A percentile compares a stretch with the other conserved stretches of the same genome.
phyloP scores from a whole-genome alignment of 2,329 filamentous ascomycete genomes.

The Ophiostoma himal-ulmi region DNA sequence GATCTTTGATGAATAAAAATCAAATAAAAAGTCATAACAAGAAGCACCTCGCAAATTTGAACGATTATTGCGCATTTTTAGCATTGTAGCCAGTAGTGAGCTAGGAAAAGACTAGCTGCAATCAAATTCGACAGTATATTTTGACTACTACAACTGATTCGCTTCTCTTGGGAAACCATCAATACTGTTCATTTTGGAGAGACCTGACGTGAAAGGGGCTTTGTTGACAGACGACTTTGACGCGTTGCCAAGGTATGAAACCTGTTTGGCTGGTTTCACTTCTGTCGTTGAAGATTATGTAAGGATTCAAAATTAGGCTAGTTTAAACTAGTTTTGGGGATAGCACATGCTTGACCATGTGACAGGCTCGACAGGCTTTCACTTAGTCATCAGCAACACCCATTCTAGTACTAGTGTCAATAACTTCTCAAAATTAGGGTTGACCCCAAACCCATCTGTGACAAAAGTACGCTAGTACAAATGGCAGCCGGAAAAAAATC shows the following conservation, averaged over 20 bases:
- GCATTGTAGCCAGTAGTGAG: too few relatives aligned
- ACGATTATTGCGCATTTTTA: too few relatives aligned
- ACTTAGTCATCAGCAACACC: background rate
- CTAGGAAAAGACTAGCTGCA: too few relatives aligned
- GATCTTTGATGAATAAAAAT: too few relatives aligned
- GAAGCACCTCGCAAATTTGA: too few relatives aligned
- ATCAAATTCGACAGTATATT: too few relatives aligned
- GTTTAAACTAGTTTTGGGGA: too few relatives aligned
- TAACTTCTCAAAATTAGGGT: conserved; percentile 8
- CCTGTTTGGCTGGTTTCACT: background rate
- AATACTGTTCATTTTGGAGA: background rate
- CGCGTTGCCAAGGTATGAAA: conserved; percentile 9
- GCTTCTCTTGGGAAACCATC: background rate
- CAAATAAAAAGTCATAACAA: too few relatives aligned
- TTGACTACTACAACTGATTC: too few relatives aligned
- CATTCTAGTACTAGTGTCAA: background rate
- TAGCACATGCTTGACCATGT: background rate
- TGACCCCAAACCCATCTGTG: background rate
- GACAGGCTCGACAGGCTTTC: background rate
- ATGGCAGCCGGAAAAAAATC: background rate
- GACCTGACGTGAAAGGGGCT: background rate
- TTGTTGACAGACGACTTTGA: conserved; percentile 16
- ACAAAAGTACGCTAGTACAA: background rate
- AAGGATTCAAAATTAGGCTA: background rate
- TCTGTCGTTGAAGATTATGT: background rate